phyloP scores from a whole-genome alignment of 495 filamentous ascomycete species.

The Penicillium macrosclerotiorum region DNA sequence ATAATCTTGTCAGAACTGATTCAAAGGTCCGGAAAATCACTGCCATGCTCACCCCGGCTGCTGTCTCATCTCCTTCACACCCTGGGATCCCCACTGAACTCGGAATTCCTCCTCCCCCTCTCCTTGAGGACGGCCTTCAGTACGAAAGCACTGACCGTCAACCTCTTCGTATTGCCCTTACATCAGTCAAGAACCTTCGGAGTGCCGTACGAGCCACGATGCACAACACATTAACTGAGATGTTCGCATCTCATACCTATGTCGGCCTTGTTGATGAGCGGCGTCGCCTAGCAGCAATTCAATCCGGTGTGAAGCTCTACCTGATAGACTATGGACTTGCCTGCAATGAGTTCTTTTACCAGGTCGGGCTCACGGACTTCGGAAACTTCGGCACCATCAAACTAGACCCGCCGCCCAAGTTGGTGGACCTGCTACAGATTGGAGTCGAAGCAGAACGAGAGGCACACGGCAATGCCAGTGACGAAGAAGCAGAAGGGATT shows the following conservation, averaged over 20 bases:
- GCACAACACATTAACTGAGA: conserved; percentile 86
- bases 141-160: conserved; percentile 73
- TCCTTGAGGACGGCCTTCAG: conserved; percentile 50
- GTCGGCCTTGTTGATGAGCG: conserved; percentile 89
- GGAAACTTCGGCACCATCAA: conserved; percentile 87
- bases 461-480: conserved; percentile 14
- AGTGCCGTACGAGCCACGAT: conserved; percentile 76
- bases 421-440: conserved; percentile 68
- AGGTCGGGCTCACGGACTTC: conserved; percentile 93
- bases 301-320: conserved; percentile 89
- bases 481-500: conserved; percentile 56
- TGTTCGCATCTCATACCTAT: conserved; percentile 87
- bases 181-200: conserved; percentile 80
- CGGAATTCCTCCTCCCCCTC: conserved; percentile 15
- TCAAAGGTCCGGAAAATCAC: conserved; percentile 91
- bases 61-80: conserved; percentile 18
- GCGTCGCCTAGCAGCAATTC: conserved; percentile 85
- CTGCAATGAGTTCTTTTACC: conserved; percentile 92
- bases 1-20: conserved; percentile 89
- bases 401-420: conserved; percentile 71
- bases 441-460: conserved; percentile 66
- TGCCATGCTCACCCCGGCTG: conserved; percentile 71
- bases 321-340: conserved; percentile 92
- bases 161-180: conserved; percentile 63
- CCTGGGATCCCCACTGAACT: conserved; percentile 13